Evolutionary conservation across 352 stramenopile genomes (phyloP).

Genomic region (Peronosclerospora sorghi): DNA sequence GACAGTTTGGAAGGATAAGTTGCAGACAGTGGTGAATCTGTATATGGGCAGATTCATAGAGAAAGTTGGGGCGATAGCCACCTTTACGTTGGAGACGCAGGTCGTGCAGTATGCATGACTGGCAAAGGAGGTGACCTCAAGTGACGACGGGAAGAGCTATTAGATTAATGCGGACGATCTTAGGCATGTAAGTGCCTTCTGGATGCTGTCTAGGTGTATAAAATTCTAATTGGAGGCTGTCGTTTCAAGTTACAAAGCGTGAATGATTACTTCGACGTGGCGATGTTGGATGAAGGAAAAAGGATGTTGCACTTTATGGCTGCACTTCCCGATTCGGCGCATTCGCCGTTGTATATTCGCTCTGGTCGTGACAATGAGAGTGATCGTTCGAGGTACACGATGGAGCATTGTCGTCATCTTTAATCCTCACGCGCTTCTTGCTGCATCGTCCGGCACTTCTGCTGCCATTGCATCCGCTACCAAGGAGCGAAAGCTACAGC

Average conservation of each 20-base stretch:
- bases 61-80: constrained; percentile 42
- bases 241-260: constrained; percentile 54
- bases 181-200: constrained; percentile 41
- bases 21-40: constrained; percentile 23
- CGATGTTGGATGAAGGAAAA: constrained; percentile 57
- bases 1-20: constrained; percentile 34
- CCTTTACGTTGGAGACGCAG: constrained; percentile 62
- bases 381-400: constrained; percentile 51
- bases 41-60: constrained; percentile 36
- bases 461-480: background rate
- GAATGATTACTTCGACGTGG: constrained; percentile 60
- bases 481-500: constrained; percentile 25
- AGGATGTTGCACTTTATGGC: constrained; percentile 75
- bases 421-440: constrained; percentile 21
- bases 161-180: constrained; percentile 52
- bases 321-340: constrained; percentile 31
- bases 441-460: background rate
- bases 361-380: constrained; percentile 1
- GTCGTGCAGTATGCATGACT: constrained; percentile 55
- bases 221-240: background rate
- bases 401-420: constrained; percentile 59
- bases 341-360: constrained; percentile 51
- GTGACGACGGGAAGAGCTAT: constrained; percentile 19
- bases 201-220: background rate
- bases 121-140: constrained; percentile 35